Percentiles rank a stretch among this genome's conserved stretches.
Evolutionary conservation across 2,329 filamentous ascomycete species (phyloP).

Genomic region (Aspergillus pseudonomiae): DNA sequence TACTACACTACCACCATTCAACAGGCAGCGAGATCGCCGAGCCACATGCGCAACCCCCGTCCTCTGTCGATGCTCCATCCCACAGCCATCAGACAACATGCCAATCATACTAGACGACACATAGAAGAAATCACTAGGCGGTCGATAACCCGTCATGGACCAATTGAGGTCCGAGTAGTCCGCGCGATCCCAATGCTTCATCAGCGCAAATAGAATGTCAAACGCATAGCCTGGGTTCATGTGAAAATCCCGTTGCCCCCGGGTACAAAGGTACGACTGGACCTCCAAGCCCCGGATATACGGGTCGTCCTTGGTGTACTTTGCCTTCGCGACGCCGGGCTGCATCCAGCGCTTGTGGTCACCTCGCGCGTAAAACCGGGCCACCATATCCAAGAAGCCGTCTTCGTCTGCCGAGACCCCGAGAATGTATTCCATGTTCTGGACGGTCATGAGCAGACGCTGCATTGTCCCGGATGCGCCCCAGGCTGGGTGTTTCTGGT

Average conservation of each 20-base stretch:
- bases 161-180: not conserved
- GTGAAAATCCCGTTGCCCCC: not conserved
- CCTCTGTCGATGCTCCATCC: not conserved
- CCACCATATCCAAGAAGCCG: slow-evolving; percentile 9
- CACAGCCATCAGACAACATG: not conserved
- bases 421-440: slow-evolving; percentile 10
- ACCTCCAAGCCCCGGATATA: not conserved
- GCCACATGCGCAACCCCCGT: not conserved
- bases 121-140: not conserved
- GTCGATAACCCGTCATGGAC: not conserved
- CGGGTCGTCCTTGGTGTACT: not conserved
- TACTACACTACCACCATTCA: not conserved
- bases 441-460: slow-evolving; percentile 1
- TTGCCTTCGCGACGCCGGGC: slow-evolving; percentile 4
- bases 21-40: not conserved
- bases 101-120: not conserved
- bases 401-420: not conserved
- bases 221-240: slow-evolving; percentile 3
- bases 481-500: not conserved
- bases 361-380: slow-evolving; percentile 16
- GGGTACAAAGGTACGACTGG: not conserved
- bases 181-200: not conserved
- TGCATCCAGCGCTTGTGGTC: slow-evolving; percentile 15
- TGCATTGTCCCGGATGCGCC: not conserved
- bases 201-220: not conserved